Evolutionary conservation across 2,329 filamentous ascomycete species (phyloP), one percentile per base, ranked within the genome.

Genomic region (Dactylellina parvicollis): DNA sequence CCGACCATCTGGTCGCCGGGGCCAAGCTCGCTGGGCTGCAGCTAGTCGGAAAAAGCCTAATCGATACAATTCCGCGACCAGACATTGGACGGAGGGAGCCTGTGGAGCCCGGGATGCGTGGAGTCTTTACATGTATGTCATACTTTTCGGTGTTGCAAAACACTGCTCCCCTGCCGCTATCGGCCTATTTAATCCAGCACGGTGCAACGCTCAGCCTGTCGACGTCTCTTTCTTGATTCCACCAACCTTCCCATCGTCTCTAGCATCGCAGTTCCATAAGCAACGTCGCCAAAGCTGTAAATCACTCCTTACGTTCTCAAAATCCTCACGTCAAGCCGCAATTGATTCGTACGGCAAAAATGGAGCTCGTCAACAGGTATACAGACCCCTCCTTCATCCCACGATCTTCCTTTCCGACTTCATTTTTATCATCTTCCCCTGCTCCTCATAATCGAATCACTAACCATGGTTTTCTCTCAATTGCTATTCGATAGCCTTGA

Each of bases 401-500:
- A n/a, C 24, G 36, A 18, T 40, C 56, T 38, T 30, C 22, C 24
- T 28, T 28, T 38, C 18, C 44, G 1, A 5, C 36, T 46, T 36
- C 44, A 16, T 28, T 26, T n/a, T 28, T 36, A 34, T 64, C 18
- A 36, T 44, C 36, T 46, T n/a, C 42, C 20, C 5, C 16, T 42
- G 14, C 10, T 26, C 42, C 47, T 40, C 8, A 30, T 49, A 16
- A 38, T 36, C 4, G n/a, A 30, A 38, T 50, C 20, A 54, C 56
- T 70, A 24, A 70, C 49, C 22, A 55, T 56, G 56, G 38, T 28
- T 24, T 55, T 61, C n/a, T 26, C 64, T 12, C 10, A 59, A n/a
- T 20, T 44, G 18, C 42, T 42, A 24, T 44, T 71, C 24, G 24
- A 74, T 78, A 79, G 96, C 92, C 67, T 72, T 22, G 95, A 85